Conservation (phyloP, 2,329 filamentous ascomycete genomes). For the Fusarium sulawesiense region DNA sequence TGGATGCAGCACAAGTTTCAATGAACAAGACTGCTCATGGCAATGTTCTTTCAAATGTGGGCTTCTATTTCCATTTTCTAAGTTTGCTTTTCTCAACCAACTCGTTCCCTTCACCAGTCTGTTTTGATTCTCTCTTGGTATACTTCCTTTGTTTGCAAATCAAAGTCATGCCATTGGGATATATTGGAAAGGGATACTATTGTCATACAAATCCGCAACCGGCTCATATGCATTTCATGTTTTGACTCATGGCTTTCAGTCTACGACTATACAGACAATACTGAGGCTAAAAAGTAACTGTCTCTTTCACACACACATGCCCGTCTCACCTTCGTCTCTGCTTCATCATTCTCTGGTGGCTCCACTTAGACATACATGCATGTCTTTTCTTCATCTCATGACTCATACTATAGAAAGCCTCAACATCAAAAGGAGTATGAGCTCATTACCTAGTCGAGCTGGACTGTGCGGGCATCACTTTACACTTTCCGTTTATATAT, state of each 20-base stretch:
- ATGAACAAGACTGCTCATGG: not conserved
- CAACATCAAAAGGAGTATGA: slow-evolving; percentile 1
- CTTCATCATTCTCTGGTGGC: slow-evolving; percentile 1
- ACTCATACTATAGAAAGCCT: slow-evolving; percentile 20
- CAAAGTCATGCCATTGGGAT: not conserved
- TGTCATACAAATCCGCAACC: not conserved
- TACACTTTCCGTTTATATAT: not conserved
- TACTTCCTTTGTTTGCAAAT: slow-evolving; percentile 8
- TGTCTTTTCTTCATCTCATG: slow-evolving; percentile 14
- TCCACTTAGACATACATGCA: slow-evolving; percentile 2
- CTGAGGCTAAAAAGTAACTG: not conserved
- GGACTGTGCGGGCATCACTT: not conserved
- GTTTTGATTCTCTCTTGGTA: slow-evolving; percentile 25
- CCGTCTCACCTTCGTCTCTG: not conserved
- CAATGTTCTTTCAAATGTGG: not conserved
- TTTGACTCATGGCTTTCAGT: not conserved
- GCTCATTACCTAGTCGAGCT: not conserved
- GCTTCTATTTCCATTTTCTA: not conserved
- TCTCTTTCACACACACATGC: slow-evolving; percentile 8
- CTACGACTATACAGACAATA: not conserved
- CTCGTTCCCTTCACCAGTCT: not conserved
- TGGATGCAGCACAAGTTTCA: not conserved
- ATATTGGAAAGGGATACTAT: not conserved
- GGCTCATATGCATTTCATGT: not conserved
- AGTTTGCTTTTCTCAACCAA: not conserved